Percentiles rank a stretch among this genome's conserved stretches.
Conservation (phyloP, 2,329 filamentous ascomycete species). For the Trichophyton equinum region DNA sequence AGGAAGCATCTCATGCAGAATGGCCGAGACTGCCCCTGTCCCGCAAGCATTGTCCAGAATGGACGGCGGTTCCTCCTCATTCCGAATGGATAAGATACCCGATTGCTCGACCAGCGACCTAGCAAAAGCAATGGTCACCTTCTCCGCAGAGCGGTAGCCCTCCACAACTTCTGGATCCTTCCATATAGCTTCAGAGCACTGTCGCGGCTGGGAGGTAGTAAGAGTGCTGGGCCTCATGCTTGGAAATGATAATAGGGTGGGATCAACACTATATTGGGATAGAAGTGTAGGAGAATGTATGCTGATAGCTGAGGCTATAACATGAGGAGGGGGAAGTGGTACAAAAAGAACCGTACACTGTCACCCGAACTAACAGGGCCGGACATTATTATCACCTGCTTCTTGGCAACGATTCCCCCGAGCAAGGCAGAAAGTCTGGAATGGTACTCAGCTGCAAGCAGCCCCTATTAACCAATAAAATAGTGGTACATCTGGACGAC, state of each 20-base stretch:
- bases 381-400: background rate
- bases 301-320: background rate
- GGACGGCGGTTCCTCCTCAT: background rate
- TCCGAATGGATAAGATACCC: constrained; percentile 3
- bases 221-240: background rate
- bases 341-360: background rate
- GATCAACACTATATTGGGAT: background rate
- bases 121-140: constrained; percentile 7
- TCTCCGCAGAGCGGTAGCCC: constrained; percentile 8
- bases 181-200: constrained; percentile 4
- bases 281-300: background rate
- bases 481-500: background rate
- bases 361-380: background rate
- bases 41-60: constrained; percentile 8
- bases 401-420: background rate
- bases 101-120: constrained; percentile 7
- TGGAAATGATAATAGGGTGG: background rate
- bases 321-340: background rate
- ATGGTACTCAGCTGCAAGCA: background rate
- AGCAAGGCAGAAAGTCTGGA: background rate
- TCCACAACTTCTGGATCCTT: constrained; percentile 7
- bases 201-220: background rate
- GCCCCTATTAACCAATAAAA: background rate
- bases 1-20: constrained; percentile 7
- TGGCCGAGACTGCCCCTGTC: constrained; percentile 5